These are phyloP conservation scores for Schizophyllum amplum DNA, from an alignment of 1,284 basidiomycete genomes.

Conservation along the genomic window DNA sequence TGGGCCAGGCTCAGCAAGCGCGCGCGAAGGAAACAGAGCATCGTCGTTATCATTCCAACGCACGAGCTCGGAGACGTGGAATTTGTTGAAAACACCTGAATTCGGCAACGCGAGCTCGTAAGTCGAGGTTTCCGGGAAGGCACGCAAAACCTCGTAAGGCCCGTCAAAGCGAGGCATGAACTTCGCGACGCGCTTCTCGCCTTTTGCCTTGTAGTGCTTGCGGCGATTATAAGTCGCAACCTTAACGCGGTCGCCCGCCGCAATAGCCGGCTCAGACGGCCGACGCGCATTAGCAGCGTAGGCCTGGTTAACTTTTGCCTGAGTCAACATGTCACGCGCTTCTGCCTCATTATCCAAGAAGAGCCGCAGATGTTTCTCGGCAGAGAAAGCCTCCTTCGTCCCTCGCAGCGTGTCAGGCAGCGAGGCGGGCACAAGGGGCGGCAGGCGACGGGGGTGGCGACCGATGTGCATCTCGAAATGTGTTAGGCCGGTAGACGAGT, in stretches of 20 bases:
- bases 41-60: conserved; percentile 9
- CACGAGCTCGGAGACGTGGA: conserved; percentile 16
- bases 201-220: conserved; percentile 9
- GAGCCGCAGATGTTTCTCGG: conserved; percentile 8
- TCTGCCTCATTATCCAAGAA: conserved; percentile 7
- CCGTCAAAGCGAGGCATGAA: conserved; percentile 20
- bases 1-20: conserved; percentile 2
- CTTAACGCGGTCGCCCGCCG: conserved; percentile 13
- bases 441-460: conserved; percentile 5
- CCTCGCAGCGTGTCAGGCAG: neutral
- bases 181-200: too few relatives aligned
- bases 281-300: conserved; percentile 13
- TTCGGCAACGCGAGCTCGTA: conserved; percentile 16
- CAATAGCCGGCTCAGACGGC: conserved; percentile 2
- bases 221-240: conserved; percentile 11
- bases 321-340: too few relatives aligned
- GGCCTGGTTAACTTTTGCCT: conserved; percentile 13
- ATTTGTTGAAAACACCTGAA: conserved; percentile 13
- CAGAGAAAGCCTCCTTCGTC: neutral
- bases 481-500: conserved; percentile 8
- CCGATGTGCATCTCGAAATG: conserved; percentile 6
- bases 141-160: conserved; percentile 11
- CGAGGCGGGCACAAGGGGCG: neutral
- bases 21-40: conserved; percentile 6
- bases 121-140: conserved; percentile 15